Evolutionary conservation across 352 stramenopile genomes (phyloP), one percentile per base, ranked within the genome.

Genomic region (Phytophthora nicotianae): DNA sequence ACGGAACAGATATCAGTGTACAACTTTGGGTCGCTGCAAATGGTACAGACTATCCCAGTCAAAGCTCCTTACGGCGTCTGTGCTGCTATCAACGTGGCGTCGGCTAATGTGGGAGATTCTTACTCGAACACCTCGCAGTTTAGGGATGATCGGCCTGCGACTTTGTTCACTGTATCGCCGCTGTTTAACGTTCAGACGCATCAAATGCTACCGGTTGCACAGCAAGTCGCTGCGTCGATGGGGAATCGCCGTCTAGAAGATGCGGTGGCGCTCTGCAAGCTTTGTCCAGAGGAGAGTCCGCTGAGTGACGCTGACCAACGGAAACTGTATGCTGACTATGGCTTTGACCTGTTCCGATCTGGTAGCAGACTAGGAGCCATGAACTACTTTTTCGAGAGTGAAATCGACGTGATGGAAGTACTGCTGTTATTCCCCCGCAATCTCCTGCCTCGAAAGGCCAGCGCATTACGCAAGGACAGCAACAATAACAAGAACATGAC

Each of bases 381-480:
- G 74, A 49, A 72, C 7, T 86, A 88, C 41, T 95, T 89, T 13
- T 62, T 73, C 10, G 53, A 81, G 19, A 87, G 75, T 16, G 33
- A 69, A 10, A 62, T 81, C 5, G 66, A 79, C n/a, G 63, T 90
- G 8, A 66, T 86, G 49, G 70, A 90, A 10, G 82, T 96, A 10
- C 46, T 93, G 37, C n/a, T 72, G 13, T 58, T 93, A 23, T 95
- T 83, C 54, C 86, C 85, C 1, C 77, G 68, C 5, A 87, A 93
- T 21, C 26, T 95, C 13, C 64, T 95, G 24, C 86, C 86, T 32
- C 81, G 84, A 8, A 86, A 80, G 21, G 32, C 40, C 17, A 62
- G 72, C 13, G 69, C 60, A 4, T n/a, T 77, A 53, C 56, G 27
- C 32, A 74, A 73, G 11, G 63, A 74, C 23, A 72, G n/a, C 27